Percentiles rank a stretch among this genome's conserved stretches.
Evolutionary conservation across 257 asterid species (phyloP).

Genomic region (Jaltomata sinuosa): DNA sequence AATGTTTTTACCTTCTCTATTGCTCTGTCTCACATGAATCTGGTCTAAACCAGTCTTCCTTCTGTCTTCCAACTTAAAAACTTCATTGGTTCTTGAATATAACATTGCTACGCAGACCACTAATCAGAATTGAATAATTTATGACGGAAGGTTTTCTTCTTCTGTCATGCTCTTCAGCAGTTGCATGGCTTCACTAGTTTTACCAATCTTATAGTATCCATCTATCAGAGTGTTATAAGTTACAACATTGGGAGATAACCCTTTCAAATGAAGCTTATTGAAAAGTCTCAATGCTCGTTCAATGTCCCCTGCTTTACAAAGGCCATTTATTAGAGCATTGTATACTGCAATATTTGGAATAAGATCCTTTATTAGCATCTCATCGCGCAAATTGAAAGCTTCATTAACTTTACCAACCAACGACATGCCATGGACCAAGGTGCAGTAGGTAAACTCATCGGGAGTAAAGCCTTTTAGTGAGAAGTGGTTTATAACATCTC

Average conservation of each 20-base stretch:
- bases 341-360: conserved; percentile 65
- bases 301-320: conserved; percentile 71
- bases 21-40: neutral
- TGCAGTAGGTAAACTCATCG: conserved; percentile 75
- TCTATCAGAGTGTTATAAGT: conserved; percentile 72
- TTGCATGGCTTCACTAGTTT: conserved; percentile 41
- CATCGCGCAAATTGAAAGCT: conserved; percentile 79
- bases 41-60: conserved; percentile 24
- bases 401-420: conserved; percentile 56
- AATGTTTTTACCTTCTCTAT: neutral
- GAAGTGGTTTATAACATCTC: conserved; percentile 32
- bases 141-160: conserved; percentile 49
- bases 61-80: conserved; percentile 31
- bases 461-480: conserved; percentile 60
- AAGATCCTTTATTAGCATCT: conserved; percentile 70
- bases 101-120: conserved; percentile 31
- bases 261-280: conserved; percentile 56
- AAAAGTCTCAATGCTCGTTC: conserved; percentile 75
- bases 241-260: conserved; percentile 47
- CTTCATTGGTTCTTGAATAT: conserved; percentile 30
- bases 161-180: conserved; percentile 55
- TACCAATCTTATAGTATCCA: conserved; percentile 56
- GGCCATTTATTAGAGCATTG: conserved; percentile 75
- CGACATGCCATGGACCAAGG: conserved; percentile 59
- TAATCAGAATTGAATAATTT: conserved; percentile 42